Evolutionary conservation across 257 asterid genomes (phyloP).

Genomic region (Solanum verrucosum): DNA sequence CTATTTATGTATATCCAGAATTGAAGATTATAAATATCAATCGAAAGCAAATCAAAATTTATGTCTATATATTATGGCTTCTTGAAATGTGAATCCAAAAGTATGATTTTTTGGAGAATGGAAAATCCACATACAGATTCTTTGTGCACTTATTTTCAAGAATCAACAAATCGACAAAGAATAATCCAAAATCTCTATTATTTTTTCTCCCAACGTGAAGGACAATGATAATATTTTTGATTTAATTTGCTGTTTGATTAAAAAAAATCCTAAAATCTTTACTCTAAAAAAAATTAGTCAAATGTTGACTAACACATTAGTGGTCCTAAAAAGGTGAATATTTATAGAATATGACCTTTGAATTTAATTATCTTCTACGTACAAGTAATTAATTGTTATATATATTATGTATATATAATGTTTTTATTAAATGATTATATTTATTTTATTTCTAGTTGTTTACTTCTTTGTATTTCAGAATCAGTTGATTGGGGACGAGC

Average conservation of each 20-base stretch:
- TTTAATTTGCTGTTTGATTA: not conserved
- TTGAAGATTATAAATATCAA: no score
- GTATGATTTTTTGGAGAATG: not conserved
- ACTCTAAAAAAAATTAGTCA: not conserved
- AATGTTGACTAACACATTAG: not conserved
- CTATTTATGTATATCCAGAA: no score
- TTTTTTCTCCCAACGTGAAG: not conserved
- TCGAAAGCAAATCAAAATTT: no score
- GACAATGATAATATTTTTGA: not conserved
- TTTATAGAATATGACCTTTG: not conserved
- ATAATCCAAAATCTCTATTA: not conserved
- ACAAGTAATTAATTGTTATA: not conserved
- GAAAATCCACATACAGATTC: not conserved
- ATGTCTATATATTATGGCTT: no score
- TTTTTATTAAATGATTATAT: not conserved
- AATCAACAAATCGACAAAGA: not conserved
- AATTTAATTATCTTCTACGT: not conserved
- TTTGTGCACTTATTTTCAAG: not conserved
- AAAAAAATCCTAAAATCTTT: not conserved
- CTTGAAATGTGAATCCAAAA: no score
- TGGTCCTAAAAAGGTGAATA: not conserved
- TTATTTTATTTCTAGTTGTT: not conserved
- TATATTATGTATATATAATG: no score
- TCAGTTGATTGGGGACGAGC: not conserved
- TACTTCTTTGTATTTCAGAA: not conserved